Base-by-base conservation (phyloP, 345 rosid genomes). In the Gossypium stocksii region DNA sequence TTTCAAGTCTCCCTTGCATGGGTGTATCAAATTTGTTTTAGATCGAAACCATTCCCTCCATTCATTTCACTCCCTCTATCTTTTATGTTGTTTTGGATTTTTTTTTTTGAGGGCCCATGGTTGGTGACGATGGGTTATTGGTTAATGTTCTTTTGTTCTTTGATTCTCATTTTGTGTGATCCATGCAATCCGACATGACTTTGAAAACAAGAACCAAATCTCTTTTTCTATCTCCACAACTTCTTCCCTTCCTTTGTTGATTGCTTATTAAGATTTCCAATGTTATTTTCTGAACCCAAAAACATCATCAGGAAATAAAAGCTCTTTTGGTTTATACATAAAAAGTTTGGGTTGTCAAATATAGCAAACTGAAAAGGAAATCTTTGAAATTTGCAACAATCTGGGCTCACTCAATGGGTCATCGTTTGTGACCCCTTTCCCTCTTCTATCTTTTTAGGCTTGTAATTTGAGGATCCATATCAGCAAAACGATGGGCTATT, bases 151-250 rank as follows among this genome's bases (percentile, higher is more conserved):
- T 46, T 59, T 60, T 72, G 76, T 17, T 22, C 44, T 45, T 19
- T 15, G 58, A 72, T 72, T 72, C 76, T 58, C 9, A 10, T 22
- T 60, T 59, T 72, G 38, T 72, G 76, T 43, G 41, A 57, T 60
- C 66, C 54, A 23, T 46, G 2, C 11, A 14, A 5, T 9, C 12
- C 60, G 76, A 58, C 17, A 60, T 9, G 57, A 72, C 76, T 46
- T 60, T 17, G 12, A 45, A 60, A 25, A 20, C 0, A 58, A 58
- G 49, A 60, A 60, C 67, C 46, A 59, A 23, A 72, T 59, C 56
- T 59, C 22, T 60, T 29, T 44, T 57, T 72, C 22, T 6, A 10
- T 38, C 23, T 0, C 25, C 73, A 17, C 23, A 49, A 25, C 8
- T 12, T 12, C 25, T 59, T 58, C 23, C 2, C 11, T 70, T 13